Base-by-base conservation (phyloP, 1,284 basidiomycete genomes). In the Apiotrichum domesticum region DNA sequence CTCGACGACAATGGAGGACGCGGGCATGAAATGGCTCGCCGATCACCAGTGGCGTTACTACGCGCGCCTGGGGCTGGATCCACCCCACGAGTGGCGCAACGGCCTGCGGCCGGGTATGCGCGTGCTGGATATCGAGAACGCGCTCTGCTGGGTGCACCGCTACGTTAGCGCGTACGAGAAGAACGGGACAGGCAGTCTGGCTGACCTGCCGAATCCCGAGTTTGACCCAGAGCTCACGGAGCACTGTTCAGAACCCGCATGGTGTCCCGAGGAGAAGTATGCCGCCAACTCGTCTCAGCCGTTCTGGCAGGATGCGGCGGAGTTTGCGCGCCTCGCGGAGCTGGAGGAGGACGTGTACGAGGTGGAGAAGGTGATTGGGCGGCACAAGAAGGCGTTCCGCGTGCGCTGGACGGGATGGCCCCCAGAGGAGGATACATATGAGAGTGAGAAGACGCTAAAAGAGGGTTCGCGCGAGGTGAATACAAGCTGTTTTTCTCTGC, bases 401-500 rank as follows among this genome's bases (percentile, higher is more conserved):
- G 67, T 70, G 11, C 59, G 68, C n/a, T 69, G 68, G 68, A 66
- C 59, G 49, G 68, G 68, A 0, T 70, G 58, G 48, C 40, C 61
- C 21, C 68, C 67, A 0, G 67, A 69, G 48, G 66, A 67, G n/a
- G 68, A 70, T 58, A 69, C 67, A 9, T 70, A 64, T 63, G 63
- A 70, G 62, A 54, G 54, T 11, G 59, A 46, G 33, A 43, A 41
- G 33, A 40, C 53, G 9, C 51, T 70, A 9, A 51, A 43, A 13
- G 46, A 63, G 1, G 66, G 62, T 15, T 61, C 68, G 6, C 50
- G 52, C 32, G 67, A 69, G 59, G 67, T 63, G 8, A 21, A 21
- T 21, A 21, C 21, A 21, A 21, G 21, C 21, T 21, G 21, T 21
- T 21, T 21, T 21, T 21, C 21, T 21, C 21, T 21, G 21, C 21